Conservation (phyloP, 2,329 filamentous ascomycete species). For the Ophiostoma fasciatum region DNA sequence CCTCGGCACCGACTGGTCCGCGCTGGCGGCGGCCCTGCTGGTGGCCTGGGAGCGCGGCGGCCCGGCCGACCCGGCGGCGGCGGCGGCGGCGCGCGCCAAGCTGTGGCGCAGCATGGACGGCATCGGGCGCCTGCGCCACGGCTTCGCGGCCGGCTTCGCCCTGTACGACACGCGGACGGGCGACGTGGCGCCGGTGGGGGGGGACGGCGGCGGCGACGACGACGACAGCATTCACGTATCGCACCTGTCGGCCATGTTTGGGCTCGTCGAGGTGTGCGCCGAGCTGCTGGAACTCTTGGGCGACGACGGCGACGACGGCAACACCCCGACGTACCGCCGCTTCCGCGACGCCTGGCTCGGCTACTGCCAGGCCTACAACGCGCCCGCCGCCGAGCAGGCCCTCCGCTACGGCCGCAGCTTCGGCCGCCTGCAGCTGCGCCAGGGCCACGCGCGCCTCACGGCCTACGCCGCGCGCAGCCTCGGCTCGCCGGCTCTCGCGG, state of each 20-base stretch:
- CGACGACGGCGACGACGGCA: conserved; percentile 12
- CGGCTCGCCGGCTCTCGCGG: background rate
- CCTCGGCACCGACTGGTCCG: conserved; percentile 44
- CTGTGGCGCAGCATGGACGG: conserved; percentile 32
- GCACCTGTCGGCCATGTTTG: conserved; percentile 43
- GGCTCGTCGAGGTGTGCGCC: conserved; percentile 40
- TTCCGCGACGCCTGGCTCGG: conserved; percentile 43
- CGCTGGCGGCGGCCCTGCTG: conserved; percentile 40
- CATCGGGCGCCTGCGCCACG: conserved; percentile 39
- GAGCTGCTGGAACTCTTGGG: conserved; percentile 35
- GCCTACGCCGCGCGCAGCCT: conserved; percentile 31
- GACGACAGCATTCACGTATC: conserved; percentile 34
- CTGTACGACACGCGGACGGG: conserved; percentile 34
- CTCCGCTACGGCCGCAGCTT: conserved; percentile 32
- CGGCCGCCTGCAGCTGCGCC: conserved; percentile 30
- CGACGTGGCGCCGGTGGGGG: conserved; percentile 36
- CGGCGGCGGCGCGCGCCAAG: conserved; percentile 36
- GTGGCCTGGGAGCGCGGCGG: conserved; percentile 45
- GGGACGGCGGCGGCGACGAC: conserved; percentile 38
- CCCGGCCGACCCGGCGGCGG: conserved; percentile 35
- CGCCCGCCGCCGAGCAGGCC: conserved; percentile 31
- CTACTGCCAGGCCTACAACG: conserved; percentile 44
- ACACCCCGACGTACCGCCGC: too few species aligned
- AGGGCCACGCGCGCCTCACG: conserved; percentile 43
- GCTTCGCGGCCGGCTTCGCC: conserved; percentile 14